Conservation (phyloP, 805 yeast species). For the Ogataea minuta region DNA sequence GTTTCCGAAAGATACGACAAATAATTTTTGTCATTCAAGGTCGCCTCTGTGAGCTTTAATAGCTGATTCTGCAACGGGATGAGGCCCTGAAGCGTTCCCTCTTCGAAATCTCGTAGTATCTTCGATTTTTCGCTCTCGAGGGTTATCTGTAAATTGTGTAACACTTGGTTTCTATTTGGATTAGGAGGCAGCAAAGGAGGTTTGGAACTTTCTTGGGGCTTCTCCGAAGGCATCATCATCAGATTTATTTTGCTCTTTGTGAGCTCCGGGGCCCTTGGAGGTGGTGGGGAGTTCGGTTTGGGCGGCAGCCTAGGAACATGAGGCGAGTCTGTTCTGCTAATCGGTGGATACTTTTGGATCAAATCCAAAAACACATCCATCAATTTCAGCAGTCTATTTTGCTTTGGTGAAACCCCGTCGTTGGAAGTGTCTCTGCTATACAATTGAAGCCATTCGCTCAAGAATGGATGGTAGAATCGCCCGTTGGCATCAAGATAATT, state of each 20-base stretch:
- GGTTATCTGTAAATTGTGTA: constrained; percentile 10
- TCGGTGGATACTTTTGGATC: constrained; percentile 19
- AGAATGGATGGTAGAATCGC: constrained; percentile 62
- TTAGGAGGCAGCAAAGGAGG: constrained; percentile 32
- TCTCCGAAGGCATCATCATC: constrained; percentile 12
- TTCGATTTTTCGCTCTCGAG: constrained; percentile 10
- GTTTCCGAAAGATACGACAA: constrained; percentile 16
- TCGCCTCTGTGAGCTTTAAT: constrained; percentile 19
- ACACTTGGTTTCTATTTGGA: constrained; percentile 22
- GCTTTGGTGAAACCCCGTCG: constrained; percentile 24
- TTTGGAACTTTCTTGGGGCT: not conserved
- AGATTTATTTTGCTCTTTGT: constrained; percentile 6
- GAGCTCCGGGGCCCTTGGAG: constrained; percentile 9
- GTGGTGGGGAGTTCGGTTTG: constrained; percentile 6
- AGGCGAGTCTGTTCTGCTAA: constrained; percentile 2
- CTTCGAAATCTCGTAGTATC: constrained; percentile 12
- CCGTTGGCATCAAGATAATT: constrained; percentile 73
- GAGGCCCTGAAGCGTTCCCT: constrained; percentile 7
- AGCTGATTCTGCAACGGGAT: constrained; percentile 20
- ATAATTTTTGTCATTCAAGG: constrained; percentile 18
- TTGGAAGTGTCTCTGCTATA: constrained; percentile 24
- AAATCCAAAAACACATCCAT: constrained; percentile 20
- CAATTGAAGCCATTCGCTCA: constrained; percentile 51
- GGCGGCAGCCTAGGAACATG: constrained; percentile 8
- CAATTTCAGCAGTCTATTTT: constrained; percentile 30